Percentiles rank a stretch among this genome's conserved stretches.
These are phyloP conservation scores for Boletus rufocinnamomeus DNA, from an alignment of 768 basidiomycete species.

Conservation along the genomic window DNA sequence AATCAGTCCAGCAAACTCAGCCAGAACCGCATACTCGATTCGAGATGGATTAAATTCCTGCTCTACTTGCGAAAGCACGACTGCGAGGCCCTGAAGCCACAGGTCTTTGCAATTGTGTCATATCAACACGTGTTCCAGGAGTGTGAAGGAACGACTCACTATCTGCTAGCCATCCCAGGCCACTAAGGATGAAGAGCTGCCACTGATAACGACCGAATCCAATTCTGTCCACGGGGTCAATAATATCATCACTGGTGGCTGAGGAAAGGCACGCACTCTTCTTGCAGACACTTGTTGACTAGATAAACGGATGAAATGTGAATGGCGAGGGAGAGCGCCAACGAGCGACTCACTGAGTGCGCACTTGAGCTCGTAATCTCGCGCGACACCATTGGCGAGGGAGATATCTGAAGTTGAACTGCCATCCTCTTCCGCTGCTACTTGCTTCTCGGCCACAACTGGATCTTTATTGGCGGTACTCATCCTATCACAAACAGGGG, in stretches of 20 bases:
- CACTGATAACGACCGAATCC: slow-evolving; percentile 53
- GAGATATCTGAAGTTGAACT: slow-evolving; percentile 4
- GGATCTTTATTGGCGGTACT: slow-evolving; percentile 1
- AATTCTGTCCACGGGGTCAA: slow-evolving; percentile 35
- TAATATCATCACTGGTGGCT: slow-evolving; percentile 4
- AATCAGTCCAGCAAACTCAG: slow-evolving; percentile 51
- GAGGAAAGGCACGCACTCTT: slow-evolving; percentile 38
- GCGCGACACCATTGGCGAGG: slow-evolving; percentile 29
- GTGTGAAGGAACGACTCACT: slow-evolving; percentile 34
- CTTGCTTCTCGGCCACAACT: slow-evolving; percentile 21
- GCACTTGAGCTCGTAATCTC: slow-evolving; percentile 38
- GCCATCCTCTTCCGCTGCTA: slow-evolving; percentile 14
- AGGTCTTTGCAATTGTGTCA: slow-evolving; percentile 17
- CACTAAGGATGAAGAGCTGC: slow-evolving; percentile 48
- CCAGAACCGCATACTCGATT: slow-evolving; percentile 48
- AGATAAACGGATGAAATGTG: not conserved
- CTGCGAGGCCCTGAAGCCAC: slow-evolving; percentile 51
- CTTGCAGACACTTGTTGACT: slow-evolving; percentile 50
- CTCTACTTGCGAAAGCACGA: slow-evolving; percentile 46
- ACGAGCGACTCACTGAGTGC: slow-evolving; percentile 27
- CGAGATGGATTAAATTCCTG: slow-evolving; percentile 44
- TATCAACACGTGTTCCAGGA: slow-evolving; percentile 27
- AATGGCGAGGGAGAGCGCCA: not conserved
- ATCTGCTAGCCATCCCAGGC: slow-evolving; percentile 52
- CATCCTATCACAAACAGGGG: slow-evolving; percentile 8